Percentiles rank a stretch among this genome's conserved stretches.
Conservation (phyloP, 2,329 filamentous ascomycete genomes). For the Simplicillium sp. region DNA sequence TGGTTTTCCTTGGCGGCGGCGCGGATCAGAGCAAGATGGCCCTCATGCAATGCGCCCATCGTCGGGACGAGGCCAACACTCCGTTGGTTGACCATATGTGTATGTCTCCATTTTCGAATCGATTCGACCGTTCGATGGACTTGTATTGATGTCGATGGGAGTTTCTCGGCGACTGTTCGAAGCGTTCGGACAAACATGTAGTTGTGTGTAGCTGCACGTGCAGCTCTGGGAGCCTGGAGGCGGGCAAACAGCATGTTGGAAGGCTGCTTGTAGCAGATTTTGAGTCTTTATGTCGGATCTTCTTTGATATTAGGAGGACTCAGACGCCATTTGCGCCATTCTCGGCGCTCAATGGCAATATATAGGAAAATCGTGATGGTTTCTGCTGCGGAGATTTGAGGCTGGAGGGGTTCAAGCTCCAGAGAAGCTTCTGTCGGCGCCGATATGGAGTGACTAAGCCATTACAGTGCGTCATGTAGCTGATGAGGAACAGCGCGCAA, state of each 20-base stretch:
- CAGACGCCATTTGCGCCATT: slow-evolving; percentile 1
- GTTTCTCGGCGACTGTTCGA: slow-evolving; percentile 26
- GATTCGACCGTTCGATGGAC: slow-evolving; percentile 68
- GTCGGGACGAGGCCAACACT: slow-evolving; percentile 86
- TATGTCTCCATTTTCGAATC: slow-evolving; percentile 60
- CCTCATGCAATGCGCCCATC: slow-evolving; percentile 93
- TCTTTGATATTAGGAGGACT: not conserved
- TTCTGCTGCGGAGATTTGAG: slow-evolving; percentile 39
- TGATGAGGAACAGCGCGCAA: too few relatives aligned
- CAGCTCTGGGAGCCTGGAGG: not conserved
- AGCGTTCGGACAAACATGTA: slow-evolving; percentile 10
- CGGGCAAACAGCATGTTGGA: too few relatives aligned
- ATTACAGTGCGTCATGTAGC: too few relatives aligned
- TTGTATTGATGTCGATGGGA: slow-evolving; percentile 51
- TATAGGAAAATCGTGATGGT: slow-evolving; percentile 29
- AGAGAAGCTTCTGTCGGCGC: too few relatives aligned
- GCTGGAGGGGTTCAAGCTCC: slow-evolving; percentile 11
- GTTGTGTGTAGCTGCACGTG: slow-evolving; percentile 2
- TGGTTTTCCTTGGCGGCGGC: slow-evolving; percentile 76
- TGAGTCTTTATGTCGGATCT: too few relatives aligned
- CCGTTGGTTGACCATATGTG: slow-evolving; percentile 55
- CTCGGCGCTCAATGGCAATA: not conserved
- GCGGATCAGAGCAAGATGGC: slow-evolving; percentile 79
- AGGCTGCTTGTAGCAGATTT: too few relatives aligned
- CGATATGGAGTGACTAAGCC: too few relatives aligned